Percentiles rank a stretch among this genome's conserved stretches.
Conservation (phyloP, 306 rosid species). For the Pyrus betulifolia region DNA sequence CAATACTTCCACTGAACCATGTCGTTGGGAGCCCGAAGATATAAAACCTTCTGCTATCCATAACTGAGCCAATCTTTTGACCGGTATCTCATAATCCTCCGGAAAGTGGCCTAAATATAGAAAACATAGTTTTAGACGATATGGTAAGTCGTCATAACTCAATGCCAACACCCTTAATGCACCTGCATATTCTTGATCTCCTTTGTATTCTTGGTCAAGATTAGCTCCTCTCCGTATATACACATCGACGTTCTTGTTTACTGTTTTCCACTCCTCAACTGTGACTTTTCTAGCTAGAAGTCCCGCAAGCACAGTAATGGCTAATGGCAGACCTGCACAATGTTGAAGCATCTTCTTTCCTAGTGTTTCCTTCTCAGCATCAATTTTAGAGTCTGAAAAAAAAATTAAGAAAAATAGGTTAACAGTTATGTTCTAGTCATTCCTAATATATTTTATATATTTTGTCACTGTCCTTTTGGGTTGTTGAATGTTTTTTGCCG, state of each 20-base stretch:
- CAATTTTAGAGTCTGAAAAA: too few relatives aligned
- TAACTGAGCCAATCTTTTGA: neutral
- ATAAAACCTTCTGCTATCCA: conserved; percentile 16
- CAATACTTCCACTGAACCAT: neutral
- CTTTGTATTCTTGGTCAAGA: neutral
- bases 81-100: neutral
- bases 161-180: conserved; percentile 3
- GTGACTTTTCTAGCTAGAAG: neutral
- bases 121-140: neutral
- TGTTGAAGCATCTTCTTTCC: too few relatives aligned
- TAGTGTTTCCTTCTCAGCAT: too few relatives aligned
- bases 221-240: neutral
- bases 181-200: neutral
- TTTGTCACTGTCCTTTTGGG: too few relatives aligned
- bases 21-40: too few relatives aligned
- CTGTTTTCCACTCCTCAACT: neutral
- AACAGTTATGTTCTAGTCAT: too few relatives aligned
- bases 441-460: too few relatives aligned
- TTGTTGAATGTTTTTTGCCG: too few relatives aligned
- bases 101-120: neutral
- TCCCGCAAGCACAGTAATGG: neutral
- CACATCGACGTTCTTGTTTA: neutral
- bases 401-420: too few relatives aligned
- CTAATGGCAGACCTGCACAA: neutral
- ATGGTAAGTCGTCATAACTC: neutral